Percentiles rank a stretch among this genome's conserved stretches.
Evolutionary conservation across 176 grass and related monocot species (phyloP).

Genomic region (Oryza longistaminata): DNA sequence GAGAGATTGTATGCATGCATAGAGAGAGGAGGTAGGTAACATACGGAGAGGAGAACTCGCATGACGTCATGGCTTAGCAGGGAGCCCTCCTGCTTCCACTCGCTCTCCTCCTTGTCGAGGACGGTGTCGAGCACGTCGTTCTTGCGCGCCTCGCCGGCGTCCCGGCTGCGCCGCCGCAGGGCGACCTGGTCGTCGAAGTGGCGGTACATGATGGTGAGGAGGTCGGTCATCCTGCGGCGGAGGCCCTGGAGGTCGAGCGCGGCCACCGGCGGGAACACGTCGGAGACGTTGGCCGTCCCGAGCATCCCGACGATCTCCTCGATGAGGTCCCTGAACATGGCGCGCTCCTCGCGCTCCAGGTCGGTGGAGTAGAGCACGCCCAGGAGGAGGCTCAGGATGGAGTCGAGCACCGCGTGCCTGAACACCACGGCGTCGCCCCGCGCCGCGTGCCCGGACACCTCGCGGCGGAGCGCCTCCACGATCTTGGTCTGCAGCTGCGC

Average conservation of each 20-base stretch:
- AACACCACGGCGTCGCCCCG: background rate
- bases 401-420: conserved; percentile 26
- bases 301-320: conserved; percentile 14
- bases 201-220: conserved; percentile 15
- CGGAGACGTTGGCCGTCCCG: conserved; percentile 40
- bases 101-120: background rate
- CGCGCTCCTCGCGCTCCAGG: conserved; percentile 7
- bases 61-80: background rate
- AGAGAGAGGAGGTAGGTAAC: background rate
- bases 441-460: background rate
- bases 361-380: conserved; percentile 36
- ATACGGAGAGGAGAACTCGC: conserved; percentile 32
- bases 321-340: conserved; percentile 19
- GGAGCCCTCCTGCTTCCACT: background rate
- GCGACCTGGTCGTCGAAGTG: conserved; percentile 47
- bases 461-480: background rate
- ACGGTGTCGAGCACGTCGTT: conserved; percentile 43
- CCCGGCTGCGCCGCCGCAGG: background rate
- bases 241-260: conserved; percentile 43
- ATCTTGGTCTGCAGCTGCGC: conserved; percentile 1
- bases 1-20: too few species aligned
- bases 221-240: background rate
- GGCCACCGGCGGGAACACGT: conserved; percentile 45
- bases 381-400: conserved; percentile 34
- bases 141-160: background rate